Evolutionary conservation across 768 basidiomycete species (phyloP).

Genomic region (Hydnomerulius pinastri): DNA sequence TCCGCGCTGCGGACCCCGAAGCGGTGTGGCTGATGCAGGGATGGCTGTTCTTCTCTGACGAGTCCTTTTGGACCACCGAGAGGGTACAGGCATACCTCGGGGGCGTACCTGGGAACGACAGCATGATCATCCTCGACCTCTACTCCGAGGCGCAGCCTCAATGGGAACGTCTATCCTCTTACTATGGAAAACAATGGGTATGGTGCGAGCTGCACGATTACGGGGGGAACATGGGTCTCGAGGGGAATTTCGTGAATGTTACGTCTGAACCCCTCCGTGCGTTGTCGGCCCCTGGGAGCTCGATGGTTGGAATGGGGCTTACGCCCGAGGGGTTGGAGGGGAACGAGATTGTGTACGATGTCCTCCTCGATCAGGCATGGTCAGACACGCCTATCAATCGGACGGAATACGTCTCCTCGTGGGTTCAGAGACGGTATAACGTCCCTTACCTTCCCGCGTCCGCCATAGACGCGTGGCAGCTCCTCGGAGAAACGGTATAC

Average conservation of each 20-base stretch:
- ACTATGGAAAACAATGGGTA: conserved; percentile 43
- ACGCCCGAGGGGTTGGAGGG: conserved; percentile 44
- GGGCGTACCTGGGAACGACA: conserved; percentile 37
- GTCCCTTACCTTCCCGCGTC: conserved; percentile 25
- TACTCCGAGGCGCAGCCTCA: conserved; percentile 42
- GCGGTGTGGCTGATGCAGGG: conserved; percentile 46
- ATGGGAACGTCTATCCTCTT: conserved; percentile 41
- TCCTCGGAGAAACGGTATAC: conserved; percentile 40
- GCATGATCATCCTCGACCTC: conserved; percentile 44
- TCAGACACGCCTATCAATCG: conserved; percentile 35
- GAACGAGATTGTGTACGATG: conserved; percentile 45
- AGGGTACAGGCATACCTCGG: conserved; percentile 41
- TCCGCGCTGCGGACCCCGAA: conserved; percentile 40
- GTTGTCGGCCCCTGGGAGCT: conserved; percentile 28
- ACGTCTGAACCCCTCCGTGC: conserved; percentile 35
- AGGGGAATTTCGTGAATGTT: conserved; percentile 39
- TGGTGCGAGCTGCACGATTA: conserved; percentile 45
- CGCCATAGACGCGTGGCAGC: conserved; percentile 36
- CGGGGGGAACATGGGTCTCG: conserved; percentile 41
- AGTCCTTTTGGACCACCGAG: conserved; percentile 41
- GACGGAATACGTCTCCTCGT: conserved; percentile 32
- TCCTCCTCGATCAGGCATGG: conserved; percentile 45
- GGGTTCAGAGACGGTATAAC: conserved; percentile 38
- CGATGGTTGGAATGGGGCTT: conserved; percentile 42
- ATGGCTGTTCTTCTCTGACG: conserved; percentile 41